Conservation (phyloP, 1,284 basidiomycete species). For the Rhodotorula sp. region DNA sequence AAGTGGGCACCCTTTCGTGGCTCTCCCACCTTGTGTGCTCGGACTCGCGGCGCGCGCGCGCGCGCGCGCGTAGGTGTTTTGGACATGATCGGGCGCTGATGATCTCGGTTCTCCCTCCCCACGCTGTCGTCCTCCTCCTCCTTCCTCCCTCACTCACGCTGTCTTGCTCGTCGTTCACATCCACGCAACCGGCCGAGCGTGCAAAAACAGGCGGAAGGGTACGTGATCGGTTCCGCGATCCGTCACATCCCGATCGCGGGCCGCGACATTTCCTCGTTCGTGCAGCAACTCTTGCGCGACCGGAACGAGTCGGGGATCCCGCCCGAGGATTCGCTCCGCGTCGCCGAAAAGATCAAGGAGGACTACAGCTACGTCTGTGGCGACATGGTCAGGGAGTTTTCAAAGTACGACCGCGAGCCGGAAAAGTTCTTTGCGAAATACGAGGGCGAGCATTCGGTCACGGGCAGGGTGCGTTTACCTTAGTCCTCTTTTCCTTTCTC, state of each 20-base stretch:
- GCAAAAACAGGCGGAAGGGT: constrained; percentile 72
- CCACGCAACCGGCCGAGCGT: accelerated
- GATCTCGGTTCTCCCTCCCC: too few species aligned
- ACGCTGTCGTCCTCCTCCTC: too few species aligned
- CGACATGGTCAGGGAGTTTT: constrained; percentile 98
- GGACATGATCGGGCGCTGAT: too few species aligned
- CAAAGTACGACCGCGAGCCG: constrained; percentile 95
- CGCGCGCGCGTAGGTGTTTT: too few species aligned
- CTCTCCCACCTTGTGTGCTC: background rate
- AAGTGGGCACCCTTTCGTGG: constrained; percentile 38
- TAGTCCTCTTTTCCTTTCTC: background rate
- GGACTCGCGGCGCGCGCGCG: too few species aligned
- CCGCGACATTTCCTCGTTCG: constrained; percentile 95
- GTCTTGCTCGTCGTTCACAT: background rate
- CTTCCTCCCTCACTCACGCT: background rate
- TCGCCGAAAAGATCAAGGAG: constrained; percentile 95
- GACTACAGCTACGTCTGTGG: constrained; percentile 98
- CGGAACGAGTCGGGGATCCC: constrained; percentile 85
- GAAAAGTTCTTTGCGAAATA: constrained; percentile 94
- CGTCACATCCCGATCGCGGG: constrained; percentile 99
- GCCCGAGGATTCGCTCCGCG: constrained; percentile 90
- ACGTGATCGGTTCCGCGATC: constrained; percentile 98
- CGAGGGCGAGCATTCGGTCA: constrained; percentile 89
- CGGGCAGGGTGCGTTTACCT: constrained; percentile 68
- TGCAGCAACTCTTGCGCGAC: constrained; percentile 92